A percentile compares a stretch with the other conserved stretches of the same genome.
phyloP scores from a whole-genome alignment of 306 rosid species.

The Dalbergia cochinchinensis region DNA sequence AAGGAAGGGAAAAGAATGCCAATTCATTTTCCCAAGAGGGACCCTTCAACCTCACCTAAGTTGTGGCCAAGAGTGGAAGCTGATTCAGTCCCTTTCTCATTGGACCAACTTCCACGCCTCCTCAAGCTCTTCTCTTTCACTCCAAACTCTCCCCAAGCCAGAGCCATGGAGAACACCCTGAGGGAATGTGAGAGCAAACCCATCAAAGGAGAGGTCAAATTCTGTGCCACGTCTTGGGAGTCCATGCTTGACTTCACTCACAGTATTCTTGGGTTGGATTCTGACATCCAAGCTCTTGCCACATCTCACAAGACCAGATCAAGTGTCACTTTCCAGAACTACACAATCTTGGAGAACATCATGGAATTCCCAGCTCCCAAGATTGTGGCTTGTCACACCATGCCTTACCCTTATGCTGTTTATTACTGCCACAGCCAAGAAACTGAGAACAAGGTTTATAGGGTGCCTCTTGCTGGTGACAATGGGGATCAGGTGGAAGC shows the following conservation, averaged over 20 bases:
- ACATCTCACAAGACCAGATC: conserved; percentile 65
- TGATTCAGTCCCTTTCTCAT: conserved; percentile 71
- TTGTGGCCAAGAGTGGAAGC: conserved; percentile 60
- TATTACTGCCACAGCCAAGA: conserved; percentile 73
- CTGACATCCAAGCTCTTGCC: conserved; percentile 44
- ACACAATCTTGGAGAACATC: conserved; percentile 59
- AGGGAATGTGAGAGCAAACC: conserved; percentile 68
- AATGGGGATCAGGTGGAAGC: conserved; percentile 72
- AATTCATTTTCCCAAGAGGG: conserved; percentile 71
- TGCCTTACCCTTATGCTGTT: conserved; percentile 84
- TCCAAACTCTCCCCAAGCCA: conserved; percentile 66
- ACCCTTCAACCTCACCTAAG: conserved; percentile 64
- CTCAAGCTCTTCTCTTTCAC: conserved; percentile 62
- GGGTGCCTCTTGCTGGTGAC: conserved; percentile 61
- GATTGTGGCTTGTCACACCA: conserved; percentile 86
- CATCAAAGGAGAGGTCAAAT: conserved; percentile 73
- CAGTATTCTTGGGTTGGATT: conserved; percentile 48
- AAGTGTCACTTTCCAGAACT: conserved; percentile 68
- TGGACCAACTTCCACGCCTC: conserved; percentile 57
- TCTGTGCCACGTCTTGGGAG: conserved; percentile 79
- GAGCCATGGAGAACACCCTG: conserved; percentile 71
- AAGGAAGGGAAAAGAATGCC: conserved; percentile 58
- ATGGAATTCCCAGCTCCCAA: conserved; percentile 55
- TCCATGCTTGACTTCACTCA: conserved; percentile 70
- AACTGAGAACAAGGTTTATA: conserved; percentile 59